Evolutionary conservation across 2,329 filamentous ascomycete genomes (phyloP).

Genomic region (Podosphaera xanthii): DNA sequence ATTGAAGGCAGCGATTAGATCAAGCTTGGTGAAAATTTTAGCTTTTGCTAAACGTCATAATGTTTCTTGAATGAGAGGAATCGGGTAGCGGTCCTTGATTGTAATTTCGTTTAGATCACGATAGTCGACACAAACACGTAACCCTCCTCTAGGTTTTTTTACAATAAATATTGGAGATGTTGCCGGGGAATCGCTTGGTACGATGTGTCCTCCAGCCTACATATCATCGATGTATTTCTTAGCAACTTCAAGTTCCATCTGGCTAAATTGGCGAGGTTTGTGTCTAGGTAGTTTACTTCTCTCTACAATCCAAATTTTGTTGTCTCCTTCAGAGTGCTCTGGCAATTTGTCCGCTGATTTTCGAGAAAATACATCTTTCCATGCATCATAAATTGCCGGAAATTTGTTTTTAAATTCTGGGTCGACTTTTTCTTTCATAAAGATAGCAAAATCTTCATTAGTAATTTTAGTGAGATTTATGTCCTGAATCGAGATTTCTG

Average conservation of each 20-base stretch:
- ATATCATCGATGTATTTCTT: neutral
- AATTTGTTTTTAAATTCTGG: neutral
- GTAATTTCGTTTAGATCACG: neutral
- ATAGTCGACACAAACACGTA: too few species aligned
- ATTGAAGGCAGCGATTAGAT: constrained; percentile 3
- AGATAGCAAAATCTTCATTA: too few species aligned
- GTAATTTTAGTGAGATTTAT: too few species aligned
- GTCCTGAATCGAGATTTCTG: neutral
- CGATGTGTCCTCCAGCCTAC: neutral
- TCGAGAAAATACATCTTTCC: too few species aligned
- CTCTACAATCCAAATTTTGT: too few species aligned
- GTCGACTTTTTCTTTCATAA: too few species aligned
- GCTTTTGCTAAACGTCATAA: neutral
- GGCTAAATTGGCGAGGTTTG: too few species aligned
- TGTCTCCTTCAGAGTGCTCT: too few species aligned
- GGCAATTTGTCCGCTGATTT: too few species aligned
- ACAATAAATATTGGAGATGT: neutral
- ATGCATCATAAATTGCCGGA: too few species aligned
- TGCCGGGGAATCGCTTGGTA: neutral
- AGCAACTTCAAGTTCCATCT: neutral
- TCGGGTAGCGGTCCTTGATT: neutral
- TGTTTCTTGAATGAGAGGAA: neutral
- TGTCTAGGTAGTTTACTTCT: too few species aligned
- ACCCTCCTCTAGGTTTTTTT: neutral
- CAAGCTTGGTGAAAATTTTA: constrained; percentile 2